These are phyloP conservation scores for Citrullus amarus DNA, from an alignment of 306 rosid genomes.

Conservation along the genomic window DNA sequence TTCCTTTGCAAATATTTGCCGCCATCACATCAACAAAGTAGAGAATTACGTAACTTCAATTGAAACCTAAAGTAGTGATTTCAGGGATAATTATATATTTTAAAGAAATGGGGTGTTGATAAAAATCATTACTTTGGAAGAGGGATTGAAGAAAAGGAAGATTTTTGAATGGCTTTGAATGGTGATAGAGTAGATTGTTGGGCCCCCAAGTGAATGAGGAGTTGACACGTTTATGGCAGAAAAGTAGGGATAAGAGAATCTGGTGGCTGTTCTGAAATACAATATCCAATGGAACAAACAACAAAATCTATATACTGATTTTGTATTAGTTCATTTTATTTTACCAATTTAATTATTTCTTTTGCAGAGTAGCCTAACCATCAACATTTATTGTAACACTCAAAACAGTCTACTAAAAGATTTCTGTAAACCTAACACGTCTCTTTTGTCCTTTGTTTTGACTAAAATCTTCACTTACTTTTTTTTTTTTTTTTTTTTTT, in stretches of 20 bases:
- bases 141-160: not conserved
- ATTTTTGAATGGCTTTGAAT: not conserved
- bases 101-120: not conserved
- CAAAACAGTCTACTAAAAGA: not conserved
- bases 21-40: no score
- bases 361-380: not conserved
- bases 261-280: not conserved
- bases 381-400: not conserved
- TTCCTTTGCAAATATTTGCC: not conserved
- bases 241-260: not conserved
- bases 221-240: not conserved
- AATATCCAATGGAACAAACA: not conserved
- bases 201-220: conserved; percentile 1
- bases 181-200: not conserved
- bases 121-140: not conserved
- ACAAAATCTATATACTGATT: not conserved
- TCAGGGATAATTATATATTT: not conserved
- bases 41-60: not conserved
- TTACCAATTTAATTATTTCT: not conserved
- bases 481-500: not conserved
- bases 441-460: conserved; percentile 4
- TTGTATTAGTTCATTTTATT: not conserved
- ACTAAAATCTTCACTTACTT: not conserved
- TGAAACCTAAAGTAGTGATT: not conserved
- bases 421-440: conserved; percentile 1